Evolutionary conservation across 805 yeast species (phyloP), one percentile per base, ranked within the genome.

Genomic region (Saturnispora zaruensis): DNA sequence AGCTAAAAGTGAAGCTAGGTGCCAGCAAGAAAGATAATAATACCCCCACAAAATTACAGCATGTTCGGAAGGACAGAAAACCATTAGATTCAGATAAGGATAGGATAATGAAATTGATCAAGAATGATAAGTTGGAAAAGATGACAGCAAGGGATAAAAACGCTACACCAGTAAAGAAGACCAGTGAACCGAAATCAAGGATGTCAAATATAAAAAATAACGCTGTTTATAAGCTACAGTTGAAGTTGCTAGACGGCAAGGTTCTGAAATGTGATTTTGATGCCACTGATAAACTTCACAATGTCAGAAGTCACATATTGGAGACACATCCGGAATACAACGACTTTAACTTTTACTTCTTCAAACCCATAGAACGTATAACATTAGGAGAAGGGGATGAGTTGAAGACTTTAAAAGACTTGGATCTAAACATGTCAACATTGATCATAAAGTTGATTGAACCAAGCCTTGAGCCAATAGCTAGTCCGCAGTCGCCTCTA

Each of bases 371-470:
- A 43, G 90, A 87, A 20, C 75, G 85, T 51, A 72, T 78, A 5
- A 76, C 83, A 0, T 88, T 83, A 53, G 67, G 80, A 2, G 75
- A 73, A 4, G 75, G 78, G 0, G 84, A 83, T 45, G 91, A 88
- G 57, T 72, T 73, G 50, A 57, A 66, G 51, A 66, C 79, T 3
- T 67, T 89, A 36, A 62, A 61, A 24, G 74, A 70, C 3, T 68
- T 89, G 49, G 80, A 78, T 21, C 67, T 89, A 46, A 73, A 77
- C 14, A 72, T 95, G 51, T 82, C 95, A 9, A 87, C 84, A 0
- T 64, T 89, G 44, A 81, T 87, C 23, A 68, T 89, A 55, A 84
- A 85, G 59, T 90, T 93, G 4, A 40, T 62, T 3, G 68, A 65
- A 5, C 40, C 40, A 36, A 36, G 21, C 13, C 23, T 36, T 36